These are phyloP conservation scores for Macrophomina phaseolina DNA, from an alignment of 2,329 filamentous ascomycete genomes.

Conservation along the genomic window DNA sequence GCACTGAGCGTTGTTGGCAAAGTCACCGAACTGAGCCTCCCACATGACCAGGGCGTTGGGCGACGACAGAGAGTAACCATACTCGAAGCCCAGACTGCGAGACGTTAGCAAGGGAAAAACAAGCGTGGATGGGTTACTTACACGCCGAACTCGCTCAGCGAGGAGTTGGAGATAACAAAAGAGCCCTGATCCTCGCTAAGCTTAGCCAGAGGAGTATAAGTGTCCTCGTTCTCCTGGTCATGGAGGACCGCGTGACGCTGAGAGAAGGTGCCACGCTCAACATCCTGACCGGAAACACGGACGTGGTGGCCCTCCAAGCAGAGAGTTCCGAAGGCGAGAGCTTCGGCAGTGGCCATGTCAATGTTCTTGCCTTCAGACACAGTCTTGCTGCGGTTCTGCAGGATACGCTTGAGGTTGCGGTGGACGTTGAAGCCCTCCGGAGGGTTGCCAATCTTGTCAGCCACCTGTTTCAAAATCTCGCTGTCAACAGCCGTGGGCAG, in stretches of 20 bases:
- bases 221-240: constrained; percentile 92
- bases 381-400: constrained; percentile 86
- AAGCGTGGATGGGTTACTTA: constrained; percentile 47
- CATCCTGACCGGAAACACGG: constrained; percentile 96
- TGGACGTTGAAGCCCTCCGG: constrained; percentile 90
- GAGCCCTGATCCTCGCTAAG: constrained; percentile 89
- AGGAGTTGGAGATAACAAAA: constrained; percentile 97
- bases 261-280: constrained; percentile 98
- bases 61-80: constrained; percentile 96
- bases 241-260: constrained; percentile 97
- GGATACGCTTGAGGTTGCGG: constrained; percentile 96
- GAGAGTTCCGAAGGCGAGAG: constrained; percentile 89
- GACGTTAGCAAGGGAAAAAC: constrained; percentile 34
- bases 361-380: constrained; percentile 92
- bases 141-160: constrained; percentile 73
- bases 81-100: constrained; percentile 87
- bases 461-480: constrained; percentile 80
- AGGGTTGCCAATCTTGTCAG: constrained; percentile 74
- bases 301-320: constrained; percentile 95
- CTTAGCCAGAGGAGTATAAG: constrained; percentile 90
- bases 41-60: constrained; percentile 98
- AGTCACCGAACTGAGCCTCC: constrained; percentile 99
- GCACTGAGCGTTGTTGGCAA: constrained; percentile 98
- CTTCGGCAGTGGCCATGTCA: constrained; percentile 97
- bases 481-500: constrained; percentile 80